Evolutionary conservation across 2,329 filamentous ascomycete species (phyloP), one percentile per base, ranked within the genome.

Genomic region (Teratosphaeria gauchensis): DNA sequence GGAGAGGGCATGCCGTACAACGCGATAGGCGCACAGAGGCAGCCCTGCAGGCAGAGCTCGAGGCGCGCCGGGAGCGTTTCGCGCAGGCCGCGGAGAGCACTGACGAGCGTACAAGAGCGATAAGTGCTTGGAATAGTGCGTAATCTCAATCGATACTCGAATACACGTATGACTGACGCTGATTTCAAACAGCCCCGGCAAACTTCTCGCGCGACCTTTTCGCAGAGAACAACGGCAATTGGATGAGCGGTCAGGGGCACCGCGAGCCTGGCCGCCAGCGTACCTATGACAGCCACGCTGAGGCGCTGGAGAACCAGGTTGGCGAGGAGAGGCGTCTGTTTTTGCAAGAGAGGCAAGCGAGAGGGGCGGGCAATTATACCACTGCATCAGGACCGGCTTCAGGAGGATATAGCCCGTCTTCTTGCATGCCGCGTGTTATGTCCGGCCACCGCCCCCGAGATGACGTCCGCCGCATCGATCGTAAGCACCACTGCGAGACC

Each of bases 201-300:
- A 55, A 16, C 9, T 60, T 63, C 51, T 54, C 59, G 32, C 51
- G 28, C 21, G 56, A 62, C 42, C 56, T 38, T 6, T 54, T 59
- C 24, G 55, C 61, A 6, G 57, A 55, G 19, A 55, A 61, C 21
- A 57, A 61, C 2, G 51, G 56, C 28, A 54, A 64, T 21, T 60
- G 60, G 16, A 58, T 19, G 46, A 54, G 54, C 32, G 64, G 64
- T 6, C 64, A 66, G 31, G 59, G 58, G 24, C 64, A 66, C 56
- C 64, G 64, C 42, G 53, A 53, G 6, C 33, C n/a, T 2, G 56
- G 65, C 16, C 24, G 51, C 35, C 31, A 14, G 16, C 28, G 56
- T 2, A 31, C 12, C 7, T 53, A 53, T 14, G 58, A 56, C 16
- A n/a, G 16, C 16, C 16, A 32, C 5, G 9, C 11, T 8, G 56